These are phyloP conservation scores for Botrytis sinoallii DNA, from an alignment of 2,329 filamentous ascomycete species.

Conservation along the genomic window DNA sequence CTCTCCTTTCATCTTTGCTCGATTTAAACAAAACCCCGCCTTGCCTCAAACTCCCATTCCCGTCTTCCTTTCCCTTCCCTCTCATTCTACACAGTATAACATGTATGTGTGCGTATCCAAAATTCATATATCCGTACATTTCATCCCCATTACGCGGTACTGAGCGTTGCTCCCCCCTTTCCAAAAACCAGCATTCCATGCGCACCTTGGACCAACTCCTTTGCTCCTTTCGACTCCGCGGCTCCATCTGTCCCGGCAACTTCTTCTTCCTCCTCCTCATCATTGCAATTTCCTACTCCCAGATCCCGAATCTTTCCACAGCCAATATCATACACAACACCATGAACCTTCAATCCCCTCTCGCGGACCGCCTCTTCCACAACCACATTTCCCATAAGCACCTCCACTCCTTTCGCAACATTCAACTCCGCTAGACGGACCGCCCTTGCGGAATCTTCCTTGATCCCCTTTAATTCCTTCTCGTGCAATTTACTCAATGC, in stretches of 20 bases:
- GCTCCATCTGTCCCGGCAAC: conserved; percentile 39
- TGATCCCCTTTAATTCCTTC: conserved; percentile 53
- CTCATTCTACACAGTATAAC: neutral
- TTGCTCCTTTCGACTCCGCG: conserved; percentile 6
- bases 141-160: conserved; percentile 1
- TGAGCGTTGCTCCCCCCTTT: conserved; percentile 42
- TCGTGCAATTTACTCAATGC: conserved; percentile 46
- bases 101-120: conserved; percentile 3
- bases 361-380: conserved; percentile 69
- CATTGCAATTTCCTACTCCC: conserved; percentile 40
- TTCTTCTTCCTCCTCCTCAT: conserved; percentile 21
- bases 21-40: neutral
- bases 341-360: conserved; percentile 71
- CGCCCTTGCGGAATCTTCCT: conserved; percentile 52
- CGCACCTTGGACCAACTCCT: conserved; percentile 40
- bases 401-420: conserved; percentile 64
- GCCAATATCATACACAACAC: conserved; percentile 67
- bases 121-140: conserved; percentile 30
- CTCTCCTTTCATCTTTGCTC: neutral
- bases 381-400: conserved; percentile 64
- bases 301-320: conserved; percentile 50
- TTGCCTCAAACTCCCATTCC: conserved; percentile 7
- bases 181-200: conserved; percentile 52
- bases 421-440: conserved; percentile 73
- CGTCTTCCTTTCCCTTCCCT: neutral